Conservation (phyloP, 2,329 filamentous ascomycete genomes). For the Colletotrichum caudatum region DNA sequence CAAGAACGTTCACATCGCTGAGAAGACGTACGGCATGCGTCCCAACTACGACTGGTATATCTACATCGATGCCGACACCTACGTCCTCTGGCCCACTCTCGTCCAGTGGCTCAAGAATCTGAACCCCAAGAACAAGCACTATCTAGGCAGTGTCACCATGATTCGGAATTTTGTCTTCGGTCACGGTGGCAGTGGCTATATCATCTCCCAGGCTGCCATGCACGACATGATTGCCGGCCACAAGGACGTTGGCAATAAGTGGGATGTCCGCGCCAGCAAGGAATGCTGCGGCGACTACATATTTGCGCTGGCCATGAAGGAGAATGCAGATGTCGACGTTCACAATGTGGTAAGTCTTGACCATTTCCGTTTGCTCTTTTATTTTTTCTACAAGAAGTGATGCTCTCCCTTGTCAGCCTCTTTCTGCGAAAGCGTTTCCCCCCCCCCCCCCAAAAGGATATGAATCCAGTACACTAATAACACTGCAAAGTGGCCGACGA, state of each 20-base stretch:
- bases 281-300: constrained; percentile 67
- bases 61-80: constrained; percentile 70
- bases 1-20: constrained; percentile 71
- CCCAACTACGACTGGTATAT: constrained; percentile 70
- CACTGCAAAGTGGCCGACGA: constrained; percentile 59
- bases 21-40: constrained; percentile 63
- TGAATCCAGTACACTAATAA: constrained; percentile 11
- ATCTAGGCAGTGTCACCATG: constrained; percentile 63
- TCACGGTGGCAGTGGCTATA: constrained; percentile 68
- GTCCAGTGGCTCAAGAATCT: constrained; percentile 60
- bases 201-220: constrained; percentile 66
- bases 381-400: not conserved
- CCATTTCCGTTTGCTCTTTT: constrained; percentile 9
- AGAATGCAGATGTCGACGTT: constrained; percentile 56
- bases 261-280: constrained; percentile 55
- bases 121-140: constrained; percentile 57
- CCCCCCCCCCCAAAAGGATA: not conserved
- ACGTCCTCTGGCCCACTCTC: constrained; percentile 66
- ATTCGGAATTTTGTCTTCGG: constrained; percentile 60
- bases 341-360: constrained; percentile 55
- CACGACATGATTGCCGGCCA: constrained; percentile 56
- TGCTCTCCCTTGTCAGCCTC: not conserved
- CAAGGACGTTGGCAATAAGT: constrained; percentile 59
- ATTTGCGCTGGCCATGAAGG: constrained; percentile 59
- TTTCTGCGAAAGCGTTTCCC: too few species aligned